These are phyloP conservation scores for Aspergillus sparsus DNA, from an alignment of 495 filamentous ascomycete genomes.

Conservation along the genomic window DNA sequence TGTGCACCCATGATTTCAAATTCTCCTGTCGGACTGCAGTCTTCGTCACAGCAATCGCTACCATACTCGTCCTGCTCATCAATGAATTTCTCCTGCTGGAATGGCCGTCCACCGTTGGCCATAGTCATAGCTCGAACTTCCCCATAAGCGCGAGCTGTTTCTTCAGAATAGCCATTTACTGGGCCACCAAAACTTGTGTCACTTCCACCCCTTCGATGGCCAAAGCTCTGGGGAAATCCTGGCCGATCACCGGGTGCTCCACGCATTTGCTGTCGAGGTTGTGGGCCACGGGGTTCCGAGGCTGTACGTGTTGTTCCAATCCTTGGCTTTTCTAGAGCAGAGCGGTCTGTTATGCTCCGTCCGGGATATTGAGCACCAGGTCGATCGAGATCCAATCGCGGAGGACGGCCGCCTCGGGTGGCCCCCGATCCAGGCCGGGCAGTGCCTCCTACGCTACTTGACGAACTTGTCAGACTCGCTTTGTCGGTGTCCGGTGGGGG, in stretches of 20 bases:
- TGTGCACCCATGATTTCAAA: conserved; percentile 74
- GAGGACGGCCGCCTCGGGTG: conserved; percentile 38
- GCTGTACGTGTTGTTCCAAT: conserved; percentile 56
- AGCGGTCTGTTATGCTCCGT: conserved; percentile 23
- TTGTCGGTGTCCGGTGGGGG: conserved; percentile 85
- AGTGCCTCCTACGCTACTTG: conserved; percentile 22
- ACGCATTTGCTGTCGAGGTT: conserved; percentile 5
- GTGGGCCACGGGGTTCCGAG: conserved; percentile 54
- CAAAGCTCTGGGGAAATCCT: conserved; percentile 18
- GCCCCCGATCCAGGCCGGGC: conserved; percentile 31
- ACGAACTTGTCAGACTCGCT: conserved; percentile 30
- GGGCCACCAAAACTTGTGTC: conserved; percentile 29
- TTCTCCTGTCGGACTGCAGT: conserved; percentile 61
- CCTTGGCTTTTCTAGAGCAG: conserved; percentile 41
- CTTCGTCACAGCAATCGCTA: conserved; percentile 67
- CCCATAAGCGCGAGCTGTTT: conserved; percentile 70
- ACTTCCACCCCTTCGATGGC: conserved; percentile 37
- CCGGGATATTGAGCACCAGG: conserved; percentile 33
- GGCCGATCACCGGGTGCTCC: conserved; percentile 6
- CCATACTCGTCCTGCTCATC: conserved; percentile 71
- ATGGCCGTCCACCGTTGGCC: conserved; percentile 36
- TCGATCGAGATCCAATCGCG: conserved; percentile 44
- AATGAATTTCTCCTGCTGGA: conserved; percentile 60
- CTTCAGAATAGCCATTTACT: conserved; percentile 59
- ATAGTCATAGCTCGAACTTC: conserved; percentile 27